phyloP scores from a whole-genome alignment of 805 yeast genomes.

The Candida adriatica region DNA sequence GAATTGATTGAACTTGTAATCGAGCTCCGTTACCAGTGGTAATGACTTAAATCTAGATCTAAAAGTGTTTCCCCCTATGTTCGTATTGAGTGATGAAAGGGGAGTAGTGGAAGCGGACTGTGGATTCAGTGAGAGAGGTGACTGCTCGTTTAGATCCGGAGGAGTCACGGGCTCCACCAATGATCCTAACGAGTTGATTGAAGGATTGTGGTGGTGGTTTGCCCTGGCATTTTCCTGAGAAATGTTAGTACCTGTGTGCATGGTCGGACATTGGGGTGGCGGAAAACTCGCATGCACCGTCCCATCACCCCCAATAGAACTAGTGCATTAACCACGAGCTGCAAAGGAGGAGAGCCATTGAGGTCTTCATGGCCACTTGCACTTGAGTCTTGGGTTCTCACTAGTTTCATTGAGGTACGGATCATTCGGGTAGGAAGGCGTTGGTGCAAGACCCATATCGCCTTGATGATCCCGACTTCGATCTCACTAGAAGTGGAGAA shows the following conservation, averaged over 20 bases:
- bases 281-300: too few species aligned
- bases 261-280: too few species aligned
- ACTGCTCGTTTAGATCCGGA: constrained; percentile 29
- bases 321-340: too few species aligned
- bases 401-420: too few species aligned
- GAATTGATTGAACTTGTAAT: constrained; percentile 22
- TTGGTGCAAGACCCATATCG: too few species aligned
- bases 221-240: constrained; percentile 15
- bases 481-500: too few species aligned
- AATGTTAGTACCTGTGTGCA: constrained; percentile 8
- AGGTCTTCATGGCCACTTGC: too few species aligned
- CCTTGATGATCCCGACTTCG: too few species aligned
- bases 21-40: constrained; percentile 30
- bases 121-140: constrained; percentile 10
- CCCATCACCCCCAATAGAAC: too few species aligned
- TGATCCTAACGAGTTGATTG: constrained; percentile 34
- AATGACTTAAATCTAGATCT: constrained; percentile 26
- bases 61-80: constrained; percentile 21
- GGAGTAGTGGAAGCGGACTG: constrained; percentile 17
- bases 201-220: constrained; percentile 20
- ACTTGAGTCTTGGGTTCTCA: too few species aligned
- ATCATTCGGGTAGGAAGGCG: too few species aligned
- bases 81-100: constrained; percentile 15
- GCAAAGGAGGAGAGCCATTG: too few species aligned
- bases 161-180: constrained; percentile 48